Conservation (phyloP, 2,329 filamentous ascomycete species). For the Botrytis porri region DNA sequence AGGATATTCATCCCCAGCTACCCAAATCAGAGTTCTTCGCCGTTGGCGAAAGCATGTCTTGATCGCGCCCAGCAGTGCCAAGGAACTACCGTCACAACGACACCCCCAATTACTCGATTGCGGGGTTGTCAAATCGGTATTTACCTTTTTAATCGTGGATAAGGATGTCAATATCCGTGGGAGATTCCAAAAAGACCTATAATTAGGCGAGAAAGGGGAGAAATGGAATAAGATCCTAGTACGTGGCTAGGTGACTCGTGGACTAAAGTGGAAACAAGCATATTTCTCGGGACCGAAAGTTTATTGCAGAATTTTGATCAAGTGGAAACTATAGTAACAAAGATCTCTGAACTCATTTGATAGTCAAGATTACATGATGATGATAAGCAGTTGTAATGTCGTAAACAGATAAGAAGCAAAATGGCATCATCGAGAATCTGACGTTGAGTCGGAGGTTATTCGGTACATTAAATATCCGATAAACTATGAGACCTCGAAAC, state of each 20-base stretch:
- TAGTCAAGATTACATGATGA: background rate
- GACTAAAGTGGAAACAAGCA: background rate
- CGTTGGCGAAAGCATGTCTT: background rate
- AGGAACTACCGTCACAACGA: background rate
- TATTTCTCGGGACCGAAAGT: background rate
- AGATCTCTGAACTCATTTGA: background rate
- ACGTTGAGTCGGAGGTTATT: background rate
- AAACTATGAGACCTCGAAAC: background rate
- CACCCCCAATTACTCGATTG: background rate
- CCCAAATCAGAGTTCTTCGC: background rate
- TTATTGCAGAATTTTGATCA: background rate
- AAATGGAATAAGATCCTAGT: background rate
- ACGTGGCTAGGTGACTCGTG: background rate
- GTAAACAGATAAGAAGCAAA: background rate
- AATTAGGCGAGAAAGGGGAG: background rate
- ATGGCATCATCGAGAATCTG: background rate
- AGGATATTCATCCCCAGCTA: background rate
- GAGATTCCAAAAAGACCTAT: too few relatives aligned
- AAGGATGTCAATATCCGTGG: background rate
- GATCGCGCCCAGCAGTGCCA: background rate
- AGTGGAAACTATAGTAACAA: background rate
- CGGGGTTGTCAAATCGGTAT: background rate
- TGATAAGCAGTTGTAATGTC: background rate
- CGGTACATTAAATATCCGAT: background rate
- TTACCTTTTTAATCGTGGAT: background rate